Conservation (phyloP, 2,329 filamentous ascomycete genomes). For the Conoideocrella luteorostrata region DNA sequence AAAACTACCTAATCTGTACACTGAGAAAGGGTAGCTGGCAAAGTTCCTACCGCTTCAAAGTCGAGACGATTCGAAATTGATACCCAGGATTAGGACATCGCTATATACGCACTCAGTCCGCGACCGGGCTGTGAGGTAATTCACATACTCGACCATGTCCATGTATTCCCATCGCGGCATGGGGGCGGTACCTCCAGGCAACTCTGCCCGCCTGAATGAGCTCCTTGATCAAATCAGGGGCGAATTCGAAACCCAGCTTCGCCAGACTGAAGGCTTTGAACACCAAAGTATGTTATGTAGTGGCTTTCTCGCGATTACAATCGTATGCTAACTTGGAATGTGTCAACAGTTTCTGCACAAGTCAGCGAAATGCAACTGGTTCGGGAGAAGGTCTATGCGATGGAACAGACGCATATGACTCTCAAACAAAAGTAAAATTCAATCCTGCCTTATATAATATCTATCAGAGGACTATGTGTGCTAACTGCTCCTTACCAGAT, state of each 20-base stretch:
- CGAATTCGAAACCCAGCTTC: constrained; percentile 83
- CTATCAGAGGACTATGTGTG: not conserved
- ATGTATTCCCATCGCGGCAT: constrained; percentile 93
- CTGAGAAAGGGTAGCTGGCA: no score
- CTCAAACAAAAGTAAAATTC: constrained; percentile 81
- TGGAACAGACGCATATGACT: constrained; percentile 82
- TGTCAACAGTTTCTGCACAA: constrained; percentile 68
- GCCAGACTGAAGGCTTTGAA: constrained; percentile 80
- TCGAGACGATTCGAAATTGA: not conserved
- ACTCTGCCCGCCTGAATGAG: constrained; percentile 70
- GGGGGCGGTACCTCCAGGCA: constrained; percentile 57
- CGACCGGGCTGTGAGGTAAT: not conserved
- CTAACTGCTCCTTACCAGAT: constrained; percentile 49
- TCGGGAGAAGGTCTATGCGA: constrained; percentile 82
- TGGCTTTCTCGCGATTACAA: not conserved
- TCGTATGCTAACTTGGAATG: not conserved
- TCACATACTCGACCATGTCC: constrained; percentile 39
- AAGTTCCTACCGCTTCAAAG: not conserved
- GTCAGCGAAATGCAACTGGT: constrained; percentile 95
- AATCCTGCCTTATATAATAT: constrained; percentile 1
- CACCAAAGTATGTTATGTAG: constrained; percentile 70
- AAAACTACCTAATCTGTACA: no score
- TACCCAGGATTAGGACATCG: not conserved
- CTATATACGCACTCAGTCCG: not conserved
- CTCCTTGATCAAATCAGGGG: constrained; percentile 83